These are phyloP conservation scores for Aureobasidium sp. DNA, from an alignment of 2,329 filamentous ascomycete genomes.

Conservation along the genomic window DNA sequence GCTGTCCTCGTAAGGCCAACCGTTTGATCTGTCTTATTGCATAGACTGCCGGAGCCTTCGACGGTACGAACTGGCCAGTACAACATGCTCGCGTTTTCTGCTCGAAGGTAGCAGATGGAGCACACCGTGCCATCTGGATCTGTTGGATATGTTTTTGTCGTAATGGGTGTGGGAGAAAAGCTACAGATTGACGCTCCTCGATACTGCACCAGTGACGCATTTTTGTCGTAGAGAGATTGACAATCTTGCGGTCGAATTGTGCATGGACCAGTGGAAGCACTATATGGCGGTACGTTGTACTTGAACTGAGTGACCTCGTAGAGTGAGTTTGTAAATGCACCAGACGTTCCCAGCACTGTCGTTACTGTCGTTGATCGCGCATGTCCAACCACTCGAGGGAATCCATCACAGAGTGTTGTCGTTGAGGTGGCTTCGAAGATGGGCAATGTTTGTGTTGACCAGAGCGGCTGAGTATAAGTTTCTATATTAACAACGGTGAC, in stretches of 20 bases:
- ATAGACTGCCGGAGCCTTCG: neutral
- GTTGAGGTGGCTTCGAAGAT: too few relatives aligned
- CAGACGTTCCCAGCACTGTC: neutral
- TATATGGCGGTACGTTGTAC: neutral
- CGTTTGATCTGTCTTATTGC: neutral
- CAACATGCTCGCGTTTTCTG: neutral
- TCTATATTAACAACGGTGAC: too few relatives aligned
- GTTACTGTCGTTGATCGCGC: neutral
- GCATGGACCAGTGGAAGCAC: neutral
- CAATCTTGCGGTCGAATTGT: neutral
- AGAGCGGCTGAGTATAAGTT: too few relatives aligned
- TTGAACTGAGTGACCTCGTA: neutral
- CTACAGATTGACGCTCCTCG: neutral
- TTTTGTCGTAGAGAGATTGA: neutral
- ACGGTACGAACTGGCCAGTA: neutral
- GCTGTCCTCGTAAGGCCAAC: neutral
- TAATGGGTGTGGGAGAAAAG: neutral
- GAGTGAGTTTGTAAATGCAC: neutral
- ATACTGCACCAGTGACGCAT: neutral
- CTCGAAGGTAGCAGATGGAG: neutral
- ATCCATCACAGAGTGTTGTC: neutral
- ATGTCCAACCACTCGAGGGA: neutral
- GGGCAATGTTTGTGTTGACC: too few relatives aligned
- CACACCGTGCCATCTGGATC: neutral
- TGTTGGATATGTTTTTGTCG: neutral